phyloP scores from a whole-genome alignment of 768 basidiomycete species.

The Dioszegia crocea region DNA sequence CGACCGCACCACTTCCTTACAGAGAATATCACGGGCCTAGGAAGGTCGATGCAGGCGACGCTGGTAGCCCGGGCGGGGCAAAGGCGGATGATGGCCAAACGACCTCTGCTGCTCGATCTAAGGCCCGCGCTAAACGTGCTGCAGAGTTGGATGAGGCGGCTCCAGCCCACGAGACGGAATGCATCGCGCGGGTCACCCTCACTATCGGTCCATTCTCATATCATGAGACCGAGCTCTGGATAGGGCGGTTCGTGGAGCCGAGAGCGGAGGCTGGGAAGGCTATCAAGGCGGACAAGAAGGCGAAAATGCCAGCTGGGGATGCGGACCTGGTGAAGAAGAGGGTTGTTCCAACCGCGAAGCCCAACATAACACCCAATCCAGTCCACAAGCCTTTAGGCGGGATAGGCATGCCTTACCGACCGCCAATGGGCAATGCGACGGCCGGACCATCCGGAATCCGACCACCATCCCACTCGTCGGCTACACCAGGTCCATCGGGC shows the following conservation, averaged over 20 bases:
- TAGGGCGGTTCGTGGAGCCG: conserved; percentile 41
- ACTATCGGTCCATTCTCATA: conserved; percentile 36
- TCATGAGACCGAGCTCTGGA: conserved; percentile 41
- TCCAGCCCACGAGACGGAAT: conserved; percentile 40
- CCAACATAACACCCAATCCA: not conserved
- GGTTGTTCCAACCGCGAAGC: not conserved
- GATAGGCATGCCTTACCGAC: not conserved
- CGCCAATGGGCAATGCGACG: no score
- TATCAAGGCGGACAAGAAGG: conserved; percentile 10
- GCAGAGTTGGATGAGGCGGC: conserved; percentile 15
- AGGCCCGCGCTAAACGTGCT: conserved; percentile 7
- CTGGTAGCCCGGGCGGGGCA: not conserved
- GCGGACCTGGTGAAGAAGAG: conserved; percentile 3
- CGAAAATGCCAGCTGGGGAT: conserved; percentile 10
- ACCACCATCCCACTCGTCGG: no score
- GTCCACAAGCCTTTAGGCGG: not conserved
- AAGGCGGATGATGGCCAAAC: not conserved
- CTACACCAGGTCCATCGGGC: not conserved
- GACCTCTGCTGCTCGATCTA: not conserved
- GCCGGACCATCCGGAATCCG: no score
- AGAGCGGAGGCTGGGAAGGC: conserved; percentile 15
- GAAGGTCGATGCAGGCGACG: not conserved
- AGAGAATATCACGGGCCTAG: conserved; percentile 36
- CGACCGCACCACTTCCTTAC: conserved; percentile 23
- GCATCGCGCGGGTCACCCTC: conserved; percentile 36